Evolutionary conservation across 306 rosid species (phyloP).

Genomic region (Lathyrus oleraceus): DNA sequence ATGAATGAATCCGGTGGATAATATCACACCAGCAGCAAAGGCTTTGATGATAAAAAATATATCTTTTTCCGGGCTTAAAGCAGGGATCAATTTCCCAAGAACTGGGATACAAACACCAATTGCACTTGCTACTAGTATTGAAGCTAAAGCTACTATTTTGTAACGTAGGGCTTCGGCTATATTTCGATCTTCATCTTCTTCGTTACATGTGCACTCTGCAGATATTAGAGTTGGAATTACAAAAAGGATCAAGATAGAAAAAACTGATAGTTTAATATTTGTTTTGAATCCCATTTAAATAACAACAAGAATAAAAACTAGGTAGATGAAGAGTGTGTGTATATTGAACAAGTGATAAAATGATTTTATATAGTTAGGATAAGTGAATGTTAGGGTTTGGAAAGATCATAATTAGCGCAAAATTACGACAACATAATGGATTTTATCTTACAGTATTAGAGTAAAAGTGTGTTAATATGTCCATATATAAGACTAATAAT

Average conservation of each 20-base stretch:
- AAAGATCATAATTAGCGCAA: no score
- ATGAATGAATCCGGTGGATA: slow-evolving; percentile 79
- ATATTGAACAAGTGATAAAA: no score
- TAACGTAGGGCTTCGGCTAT: slow-evolving; percentile 42
- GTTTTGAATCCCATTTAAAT: not conserved
- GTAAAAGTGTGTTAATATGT: no score
- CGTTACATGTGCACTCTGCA: slow-evolving; percentile 35
- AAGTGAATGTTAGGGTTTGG: no score
- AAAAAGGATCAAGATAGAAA: not conserved
- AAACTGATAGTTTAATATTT: not conserved
- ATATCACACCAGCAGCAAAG: slow-evolving; percentile 76
- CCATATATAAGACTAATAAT: no score
- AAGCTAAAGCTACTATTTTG: slow-evolving; percentile 54
- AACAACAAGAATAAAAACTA: no score
- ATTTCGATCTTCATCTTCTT: slow-evolving; percentile 3
- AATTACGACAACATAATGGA: no score
- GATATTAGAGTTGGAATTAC: slow-evolving; percentile 13
- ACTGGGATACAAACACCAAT: slow-evolving; percentile 64
- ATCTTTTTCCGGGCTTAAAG: slow-evolving; percentile 57
- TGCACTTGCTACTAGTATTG: slow-evolving; percentile 57
- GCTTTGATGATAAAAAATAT: slow-evolving; percentile 65
- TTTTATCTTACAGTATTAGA: no score
- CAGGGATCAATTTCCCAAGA: slow-evolving; percentile 54
- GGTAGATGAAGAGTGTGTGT: no score
- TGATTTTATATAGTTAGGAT: no score